These are phyloP conservation scores for Clarireedia sp. DNA, from an alignment of 2,329 filamentous ascomycete species.

Conservation along the genomic window DNA sequence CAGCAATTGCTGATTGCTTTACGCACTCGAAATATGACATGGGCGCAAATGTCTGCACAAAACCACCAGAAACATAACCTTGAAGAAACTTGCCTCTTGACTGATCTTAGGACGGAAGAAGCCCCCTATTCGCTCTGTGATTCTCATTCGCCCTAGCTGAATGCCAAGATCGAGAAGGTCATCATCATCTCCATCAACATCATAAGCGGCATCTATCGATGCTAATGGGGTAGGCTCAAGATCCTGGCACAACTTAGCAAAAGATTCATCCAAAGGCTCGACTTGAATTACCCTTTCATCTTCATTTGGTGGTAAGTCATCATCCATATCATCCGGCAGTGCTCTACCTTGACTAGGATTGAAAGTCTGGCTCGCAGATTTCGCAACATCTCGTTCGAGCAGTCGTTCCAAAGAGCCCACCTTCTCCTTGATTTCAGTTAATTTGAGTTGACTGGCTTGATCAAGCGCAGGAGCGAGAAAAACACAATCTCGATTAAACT, in stretches of 20 bases:
- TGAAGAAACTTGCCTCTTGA: slow-evolving; percentile 50
- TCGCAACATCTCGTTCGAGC: slow-evolving; percentile 59
- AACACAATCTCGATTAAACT: slow-evolving; percentile 41
- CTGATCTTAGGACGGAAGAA: slow-evolving; percentile 62
- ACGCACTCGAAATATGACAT: no score
- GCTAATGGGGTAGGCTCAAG: slow-evolving; percentile 57
- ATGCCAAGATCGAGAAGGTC: slow-evolving; percentile 67
- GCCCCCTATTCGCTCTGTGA: slow-evolving; percentile 68
- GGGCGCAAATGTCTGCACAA: no score
- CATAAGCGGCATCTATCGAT: slow-evolving; percentile 59
- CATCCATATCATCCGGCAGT: slow-evolving; percentile 41
- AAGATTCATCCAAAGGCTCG: neutral
- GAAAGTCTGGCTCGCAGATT: slow-evolving; percentile 27
- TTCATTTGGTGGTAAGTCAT: slow-evolving; percentile 37
- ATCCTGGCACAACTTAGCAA: slow-evolving; percentile 26
- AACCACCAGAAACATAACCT: neutral
- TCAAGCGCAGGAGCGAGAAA: slow-evolving; percentile 43
- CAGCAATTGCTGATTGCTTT: no score
- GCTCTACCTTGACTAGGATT: slow-evolving; percentile 15
- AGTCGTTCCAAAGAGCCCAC: slow-evolving; percentile 64
- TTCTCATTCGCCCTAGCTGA: slow-evolving; percentile 61
- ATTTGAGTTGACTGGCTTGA: slow-evolving; percentile 57
- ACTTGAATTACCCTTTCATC: slow-evolving; percentile 40
- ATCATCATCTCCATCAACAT: slow-evolving; percentile 54
- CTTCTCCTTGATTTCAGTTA: slow-evolving; percentile 72